phyloP scores from a whole-genome alignment of 257 asterid genomes.

The Vinca minor region DNA sequence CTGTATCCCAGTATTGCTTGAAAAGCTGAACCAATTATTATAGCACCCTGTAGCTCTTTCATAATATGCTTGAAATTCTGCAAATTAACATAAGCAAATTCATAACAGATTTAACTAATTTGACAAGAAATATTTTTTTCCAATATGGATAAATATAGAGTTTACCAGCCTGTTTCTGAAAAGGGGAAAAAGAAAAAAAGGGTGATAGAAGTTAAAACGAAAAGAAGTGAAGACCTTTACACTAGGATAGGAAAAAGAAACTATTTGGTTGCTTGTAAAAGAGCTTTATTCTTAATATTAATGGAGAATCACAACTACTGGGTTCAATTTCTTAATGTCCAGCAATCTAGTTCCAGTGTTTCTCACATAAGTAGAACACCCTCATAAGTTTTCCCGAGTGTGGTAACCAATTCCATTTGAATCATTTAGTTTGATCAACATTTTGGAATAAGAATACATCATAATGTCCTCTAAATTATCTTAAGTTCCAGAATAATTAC shows the following conservation, averaged over 20 bases:
- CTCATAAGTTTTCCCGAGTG: background rate
- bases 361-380: no score
- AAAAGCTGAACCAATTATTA: constrained; percentile 88
- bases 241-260: background rate
- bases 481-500: background rate
- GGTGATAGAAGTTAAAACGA: background rate
- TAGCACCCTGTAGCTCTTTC: constrained; percentile 96
- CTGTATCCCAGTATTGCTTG: constrained; percentile 91
- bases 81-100: constrained; percentile 19
- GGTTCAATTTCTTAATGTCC: no score
- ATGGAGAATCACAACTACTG: background rate
- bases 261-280: background rate
- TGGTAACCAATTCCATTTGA: background rate
- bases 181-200: background rate
- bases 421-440: no score
- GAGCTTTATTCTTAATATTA: background rate
- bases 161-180: background rate
- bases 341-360: no score
- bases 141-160: background rate
- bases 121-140: background rate
- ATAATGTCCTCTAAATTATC: background rate
- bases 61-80: constrained; percentile 95
- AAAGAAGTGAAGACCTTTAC: background rate
- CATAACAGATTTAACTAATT: constrained; percentile 1
- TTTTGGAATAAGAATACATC: background rate